Base-by-base conservation (phyloP, 1,284 basidiomycete genomes). In the Rhodotorula sp. region DNA sequence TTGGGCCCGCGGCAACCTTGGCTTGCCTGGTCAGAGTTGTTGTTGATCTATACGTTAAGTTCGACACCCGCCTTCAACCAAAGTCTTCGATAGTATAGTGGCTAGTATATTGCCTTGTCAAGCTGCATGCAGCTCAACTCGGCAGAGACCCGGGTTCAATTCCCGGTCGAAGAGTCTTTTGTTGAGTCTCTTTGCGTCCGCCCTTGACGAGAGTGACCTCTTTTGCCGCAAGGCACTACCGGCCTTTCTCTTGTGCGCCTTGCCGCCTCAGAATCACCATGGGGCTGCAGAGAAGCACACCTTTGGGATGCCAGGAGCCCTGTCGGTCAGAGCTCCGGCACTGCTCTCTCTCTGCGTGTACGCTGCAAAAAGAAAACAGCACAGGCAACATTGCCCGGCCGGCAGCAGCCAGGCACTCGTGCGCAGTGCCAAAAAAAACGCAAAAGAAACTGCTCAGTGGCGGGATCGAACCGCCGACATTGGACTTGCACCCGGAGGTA, bases 71-170 rank as follows among this genome's bases (percentile, higher is more conserved):
- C 7, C 2, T 23, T 12, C 13, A 56, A 21, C 48, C 9, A 13
- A 7, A 13, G 5, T 58, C 57, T 58, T 58, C 44, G 57, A 44
- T 58, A 58, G 57, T 58, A 58, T 58, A 58, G 57, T 58, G 57
- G 57, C 44, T 58, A 58, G 57, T 58, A 58, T 58, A 44, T 44
- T 45, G 57, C 57, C 57, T 58, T 58, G 57, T 58, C 57, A 53
- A 53, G 25, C 12, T 4, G 14, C 52, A 14, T 27, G 13, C 12
- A 16, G 52, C 7, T n/a, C 52, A 53, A 17, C n/a, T n/a, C 57
- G 57, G 57, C 57, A 45, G 57, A 58, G 57, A 58, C 57, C 57
- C 57, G 57, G 57, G 57, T 58, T 44, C 44, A 58, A 45, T 58
- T 53, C 52, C 52, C 52, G 52, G 52, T 53, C 52, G 52, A 53